phyloP scores from a whole-genome alignment of 2,329 filamentous ascomycete species.

The Monilinia fructigena region DNA sequence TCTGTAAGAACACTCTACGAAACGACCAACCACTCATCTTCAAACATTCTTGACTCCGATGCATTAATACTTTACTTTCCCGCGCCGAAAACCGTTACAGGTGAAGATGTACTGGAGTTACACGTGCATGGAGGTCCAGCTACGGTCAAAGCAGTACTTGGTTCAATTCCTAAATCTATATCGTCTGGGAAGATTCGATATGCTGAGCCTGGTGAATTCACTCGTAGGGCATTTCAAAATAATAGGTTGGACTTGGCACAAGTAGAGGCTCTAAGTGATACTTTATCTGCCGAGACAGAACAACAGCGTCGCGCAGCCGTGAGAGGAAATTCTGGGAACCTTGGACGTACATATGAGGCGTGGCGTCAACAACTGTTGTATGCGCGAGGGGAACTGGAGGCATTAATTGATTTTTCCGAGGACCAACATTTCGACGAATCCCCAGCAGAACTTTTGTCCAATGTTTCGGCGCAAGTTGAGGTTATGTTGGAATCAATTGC shows the following conservation, averaged over 20 bases:
- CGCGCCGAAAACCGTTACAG: constrained; percentile 77
- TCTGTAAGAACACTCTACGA: constrained; percentile 72
- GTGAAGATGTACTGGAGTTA: constrained; percentile 87
- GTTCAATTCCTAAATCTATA: constrained; percentile 64
- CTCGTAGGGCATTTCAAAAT: constrained; percentile 85
- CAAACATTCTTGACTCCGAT: constrained; percentile 60
- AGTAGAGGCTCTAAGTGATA: constrained; percentile 65
- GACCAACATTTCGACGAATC: constrained; percentile 97
- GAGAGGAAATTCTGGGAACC: constrained; percentile 66
- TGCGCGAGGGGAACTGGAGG: constrained; percentile 88
- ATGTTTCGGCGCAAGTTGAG: constrained; percentile 64
- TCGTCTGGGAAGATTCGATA: constrained; percentile 61
- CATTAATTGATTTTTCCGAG: constrained; percentile 94
- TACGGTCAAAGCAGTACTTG: constrained; percentile 80
- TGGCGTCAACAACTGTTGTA: constrained; percentile 78
- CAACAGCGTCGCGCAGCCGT: constrained; percentile 88
- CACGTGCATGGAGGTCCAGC: constrained; percentile 93
- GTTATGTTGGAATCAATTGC: constrained; percentile 62
- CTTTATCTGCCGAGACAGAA: constrained; percentile 73
- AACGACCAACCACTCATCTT: constrained; percentile 44
- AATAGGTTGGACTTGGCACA: constrained; percentile 82
- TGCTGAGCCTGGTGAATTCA: constrained; percentile 95
- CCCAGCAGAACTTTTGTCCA: constrained; percentile 66
- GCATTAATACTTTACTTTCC: constrained; percentile 74
- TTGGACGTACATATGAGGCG: constrained; percentile 74